Conservation (phyloP, 768 basidiomycete species). For the Leccinum aurantiacum region DNA sequence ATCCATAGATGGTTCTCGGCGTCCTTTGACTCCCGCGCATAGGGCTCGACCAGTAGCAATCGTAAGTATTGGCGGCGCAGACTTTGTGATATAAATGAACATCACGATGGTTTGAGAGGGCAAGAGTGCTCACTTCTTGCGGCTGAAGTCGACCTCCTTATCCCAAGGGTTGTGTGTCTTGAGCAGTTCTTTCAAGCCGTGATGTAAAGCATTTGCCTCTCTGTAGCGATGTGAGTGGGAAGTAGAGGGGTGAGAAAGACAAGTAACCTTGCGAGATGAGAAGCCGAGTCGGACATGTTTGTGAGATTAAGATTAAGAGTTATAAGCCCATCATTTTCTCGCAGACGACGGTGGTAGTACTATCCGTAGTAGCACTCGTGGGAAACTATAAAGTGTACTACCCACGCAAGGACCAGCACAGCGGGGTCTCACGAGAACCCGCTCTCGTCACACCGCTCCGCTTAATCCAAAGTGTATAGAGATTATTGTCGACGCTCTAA, state of each 20-base stretch:
- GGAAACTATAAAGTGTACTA: slow-evolving; percentile 16
- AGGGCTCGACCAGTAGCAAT: slow-evolving; percentile 67
- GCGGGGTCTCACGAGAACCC: not conserved
- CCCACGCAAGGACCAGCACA: not conserved
- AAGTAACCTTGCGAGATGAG: slow-evolving; percentile 37
- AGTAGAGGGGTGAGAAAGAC: slow-evolving; percentile 1
- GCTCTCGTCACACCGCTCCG: not conserved
- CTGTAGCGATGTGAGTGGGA: slow-evolving; percentile 38
- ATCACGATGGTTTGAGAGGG: slow-evolving; percentile 4
- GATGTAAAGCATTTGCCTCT: slow-evolving; percentile 76
- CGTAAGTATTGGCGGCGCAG: slow-evolving; percentile 69
- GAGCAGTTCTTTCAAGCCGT: slow-evolving; percentile 72
- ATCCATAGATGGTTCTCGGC: slow-evolving; percentile 88
- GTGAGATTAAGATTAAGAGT: slow-evolving; percentile 13
- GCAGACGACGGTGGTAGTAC: not conserved
- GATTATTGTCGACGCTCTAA: not conserved
- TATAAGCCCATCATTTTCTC: slow-evolving; percentile 33
- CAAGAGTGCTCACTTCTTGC: slow-evolving; percentile 68
- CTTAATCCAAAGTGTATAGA: not conserved
- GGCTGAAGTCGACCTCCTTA: slow-evolving; percentile 80
- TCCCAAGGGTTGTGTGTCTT: slow-evolving; percentile 78
- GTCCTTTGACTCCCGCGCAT: slow-evolving; percentile 72
- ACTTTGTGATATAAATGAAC: slow-evolving; percentile 37
- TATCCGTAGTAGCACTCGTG: slow-evolving; percentile 18
- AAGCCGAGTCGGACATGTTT: slow-evolving; percentile 43